Conservation (phyloP, 305 asterid genomes). For the Striga hermonthica region DNA sequence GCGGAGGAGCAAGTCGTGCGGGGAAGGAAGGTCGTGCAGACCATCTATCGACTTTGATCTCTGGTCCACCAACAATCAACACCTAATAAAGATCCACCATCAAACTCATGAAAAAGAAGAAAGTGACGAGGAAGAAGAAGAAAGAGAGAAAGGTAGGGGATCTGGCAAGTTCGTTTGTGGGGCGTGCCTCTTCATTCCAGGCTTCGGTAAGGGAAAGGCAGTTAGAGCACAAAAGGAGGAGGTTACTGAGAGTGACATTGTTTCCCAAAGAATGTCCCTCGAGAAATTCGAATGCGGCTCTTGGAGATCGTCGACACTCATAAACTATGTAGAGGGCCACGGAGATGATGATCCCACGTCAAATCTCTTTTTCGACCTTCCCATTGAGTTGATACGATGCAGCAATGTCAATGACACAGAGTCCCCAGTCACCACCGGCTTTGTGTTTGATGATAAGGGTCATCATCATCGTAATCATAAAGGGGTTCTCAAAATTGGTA, state of each 20-base stretch:
- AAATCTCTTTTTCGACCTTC: constrained; percentile 70
- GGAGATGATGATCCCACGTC: constrained; percentile 38
- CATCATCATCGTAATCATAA: constrained; percentile 36
- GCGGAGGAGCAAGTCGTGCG: constrained; percentile 75
- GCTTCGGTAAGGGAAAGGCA: constrained; percentile 57
- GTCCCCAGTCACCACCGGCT: constrained; percentile 60
- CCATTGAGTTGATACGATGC: constrained; percentile 67
- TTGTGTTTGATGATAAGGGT: constrained; percentile 50
- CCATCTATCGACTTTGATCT: constrained; percentile 65
- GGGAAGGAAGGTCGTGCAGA: constrained; percentile 57
- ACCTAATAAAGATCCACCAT: not conserved
- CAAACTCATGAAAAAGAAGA: constrained; percentile 19
- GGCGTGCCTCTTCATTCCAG: constrained; percentile 79
- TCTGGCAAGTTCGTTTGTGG: constrained; percentile 64
- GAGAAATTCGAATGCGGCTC: constrained; percentile 89
- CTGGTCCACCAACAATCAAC: constrained; percentile 36
- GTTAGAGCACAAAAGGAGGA: constrained; percentile 43
- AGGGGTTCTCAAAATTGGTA: constrained; percentile 54
- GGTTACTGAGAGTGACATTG: constrained; percentile 25
- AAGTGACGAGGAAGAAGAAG: constrained; percentile 13
- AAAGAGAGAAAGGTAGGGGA: not conserved
- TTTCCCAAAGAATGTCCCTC: constrained; percentile 61
- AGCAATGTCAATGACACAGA: constrained; percentile 44
- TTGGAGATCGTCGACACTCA: constrained; percentile 64
- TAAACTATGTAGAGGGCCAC: constrained; percentile 39